These are phyloP conservation scores for Sporothrix schenckii DNA, from an alignment of 2,329 filamentous ascomycete species.

Conservation along the genomic window DNA sequence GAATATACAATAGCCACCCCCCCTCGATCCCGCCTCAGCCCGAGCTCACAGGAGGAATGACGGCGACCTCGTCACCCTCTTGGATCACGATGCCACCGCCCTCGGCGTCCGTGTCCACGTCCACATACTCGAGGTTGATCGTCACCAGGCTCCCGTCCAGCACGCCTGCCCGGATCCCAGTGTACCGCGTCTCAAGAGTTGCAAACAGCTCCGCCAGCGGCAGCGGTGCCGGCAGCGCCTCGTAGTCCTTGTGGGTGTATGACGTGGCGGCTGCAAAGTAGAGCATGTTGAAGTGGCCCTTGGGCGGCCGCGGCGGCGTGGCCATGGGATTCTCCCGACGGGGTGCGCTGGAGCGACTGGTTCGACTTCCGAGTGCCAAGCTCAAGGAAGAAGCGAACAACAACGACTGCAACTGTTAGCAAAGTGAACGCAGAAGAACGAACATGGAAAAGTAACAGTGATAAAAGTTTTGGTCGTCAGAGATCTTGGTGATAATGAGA, in stretches of 20 bases:
- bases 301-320: slow-evolving; percentile 52
- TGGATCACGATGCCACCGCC: slow-evolving; percentile 56
- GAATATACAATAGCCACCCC: neutral
- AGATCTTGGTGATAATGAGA: slow-evolving; percentile 70
- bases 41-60: slow-evolving; percentile 86
- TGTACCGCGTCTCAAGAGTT: slow-evolving; percentile 69
- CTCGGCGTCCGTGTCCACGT: slow-evolving; percentile 52
- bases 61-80: slow-evolving; percentile 79
- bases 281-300: slow-evolving; percentile 74
- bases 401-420: slow-evolving; percentile 1
- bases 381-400: neutral
- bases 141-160: slow-evolving; percentile 75
- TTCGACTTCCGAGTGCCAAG: neutral
- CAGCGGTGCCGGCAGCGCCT: slow-evolving; percentile 68
- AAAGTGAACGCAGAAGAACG: neutral
- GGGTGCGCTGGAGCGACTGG: neutral
- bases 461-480: slow-evolving; percentile 50
- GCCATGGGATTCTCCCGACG: slow-evolving; percentile 37
- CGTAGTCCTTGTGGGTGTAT: slow-evolving; percentile 68
- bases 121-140: slow-evolving; percentile 79
- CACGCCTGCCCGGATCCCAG: slow-evolving; percentile 69
- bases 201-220: slow-evolving; percentile 64
- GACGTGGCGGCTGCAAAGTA: slow-evolving; percentile 79
- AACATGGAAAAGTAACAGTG: neutral
- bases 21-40: slow-evolving; percentile 54